Base-by-base conservation (phyloP, 164 flowering plant species). In the Vitis amurensis region DNA sequence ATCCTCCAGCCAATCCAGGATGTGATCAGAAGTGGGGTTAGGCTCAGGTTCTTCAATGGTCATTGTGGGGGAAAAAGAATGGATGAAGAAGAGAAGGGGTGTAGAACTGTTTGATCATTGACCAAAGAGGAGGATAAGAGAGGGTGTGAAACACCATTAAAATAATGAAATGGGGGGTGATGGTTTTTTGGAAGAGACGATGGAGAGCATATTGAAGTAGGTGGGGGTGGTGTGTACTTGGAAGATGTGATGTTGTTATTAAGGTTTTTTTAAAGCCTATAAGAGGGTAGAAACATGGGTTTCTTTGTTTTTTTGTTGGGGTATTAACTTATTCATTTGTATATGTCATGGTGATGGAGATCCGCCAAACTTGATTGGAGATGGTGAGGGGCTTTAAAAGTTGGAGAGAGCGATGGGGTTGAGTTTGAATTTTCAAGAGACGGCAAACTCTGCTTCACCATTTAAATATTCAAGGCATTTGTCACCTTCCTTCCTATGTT, bases 1-100 rank as follows among this genome's bases (percentile, higher is more conserved):
- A 49, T 75, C 87, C 12, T 68, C 86, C 10, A 86, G 29, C 92
- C 92, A 88, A 31, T 80, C 88, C n/a, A 80, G n/a, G 66, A 82
- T 51, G 52, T 76, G 80, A 68, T 85, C 88, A 0, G 83, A 55
- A 56, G 62, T 68, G 12, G 76, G 73, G 64, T 74, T 75, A 15
- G 84, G 80, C 8, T 83, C 88, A 48, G 76, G 61, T 62, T 77
- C 87, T 67, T 76, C 81, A 57, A 76, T 63, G 6, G 84, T 74
- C 86, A 84, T 85, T 8, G 23, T 47, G 5, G 37, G 53, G 61
- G 12, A n/a, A 37, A 37, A 37, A 37, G 4, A 68, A 49, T 29
- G 10, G 49, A 49, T 9, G 55, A 0, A 11, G 59, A 8, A 14
- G 31, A 13, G 50, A 47, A 50, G 50, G 16, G 19, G 23, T 67